Evolutionary conservation across 75 land plant genomes (phyloP).

Genomic region (Ceratopteris richardii): DNA sequence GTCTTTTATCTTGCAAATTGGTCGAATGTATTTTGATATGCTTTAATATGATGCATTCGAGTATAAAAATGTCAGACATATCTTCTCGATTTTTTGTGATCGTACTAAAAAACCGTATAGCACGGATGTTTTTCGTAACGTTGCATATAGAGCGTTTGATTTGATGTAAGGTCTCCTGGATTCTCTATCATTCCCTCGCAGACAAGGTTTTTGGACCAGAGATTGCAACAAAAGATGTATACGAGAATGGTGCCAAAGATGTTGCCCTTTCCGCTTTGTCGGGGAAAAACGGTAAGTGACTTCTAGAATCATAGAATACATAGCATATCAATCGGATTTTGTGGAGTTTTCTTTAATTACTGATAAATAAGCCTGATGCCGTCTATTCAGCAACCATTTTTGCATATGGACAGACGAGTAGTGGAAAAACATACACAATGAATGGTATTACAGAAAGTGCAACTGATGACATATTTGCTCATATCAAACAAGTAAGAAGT

Average conservation of each 20-base stretch:
- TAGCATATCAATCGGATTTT: not conserved
- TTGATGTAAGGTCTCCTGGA: too few relatives aligned
- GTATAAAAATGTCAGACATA: too few relatives aligned
- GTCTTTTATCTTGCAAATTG: too few relatives aligned
- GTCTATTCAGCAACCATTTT: constrained; percentile 68
- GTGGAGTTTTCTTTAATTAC: not conserved
- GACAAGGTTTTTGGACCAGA: constrained; percentile 79
- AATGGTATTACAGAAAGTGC: constrained; percentile 74
- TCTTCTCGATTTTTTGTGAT: too few relatives aligned
- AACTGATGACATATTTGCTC: constrained; percentile 61
- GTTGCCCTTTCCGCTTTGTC: constrained; percentile 86
- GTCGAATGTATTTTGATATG: too few relatives aligned
- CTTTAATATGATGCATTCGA: too few relatives aligned
- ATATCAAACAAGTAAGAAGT: constrained; percentile 58
- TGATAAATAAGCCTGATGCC: not conserved
- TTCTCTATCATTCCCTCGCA: too few relatives aligned
- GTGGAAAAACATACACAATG: constrained; percentile 98
- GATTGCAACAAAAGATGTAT: constrained; percentile 60
- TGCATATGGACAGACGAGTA: constrained; percentile 98
- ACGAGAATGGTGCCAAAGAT: constrained; percentile 81
- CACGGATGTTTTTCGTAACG: too few relatives aligned
- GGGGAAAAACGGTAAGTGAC: constrained; percentile 73
- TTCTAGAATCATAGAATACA: not conserved
- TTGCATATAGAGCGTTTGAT: too few relatives aligned
- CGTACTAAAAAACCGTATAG: too few relatives aligned